Base-by-base conservation (phyloP, 2,329 filamentous ascomycete genomes). In the Aspergillus melleus region DNA sequence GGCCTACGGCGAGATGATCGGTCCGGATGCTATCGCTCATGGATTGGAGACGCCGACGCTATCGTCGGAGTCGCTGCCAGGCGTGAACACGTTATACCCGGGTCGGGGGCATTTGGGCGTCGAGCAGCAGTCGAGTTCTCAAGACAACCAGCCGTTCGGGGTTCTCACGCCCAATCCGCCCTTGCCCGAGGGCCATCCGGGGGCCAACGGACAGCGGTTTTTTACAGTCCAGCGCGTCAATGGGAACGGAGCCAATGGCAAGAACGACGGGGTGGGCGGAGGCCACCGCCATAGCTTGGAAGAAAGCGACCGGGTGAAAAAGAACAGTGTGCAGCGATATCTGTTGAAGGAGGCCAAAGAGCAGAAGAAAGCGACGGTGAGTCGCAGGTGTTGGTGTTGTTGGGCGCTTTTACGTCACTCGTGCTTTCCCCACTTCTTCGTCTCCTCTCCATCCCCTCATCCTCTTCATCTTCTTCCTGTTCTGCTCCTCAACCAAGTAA, bases 141-240 rank as follows among this genome's bases (percentile, higher is more conserved):
- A 49, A 29, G 55, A 61, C 24, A 62, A 55, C 19, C 70, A 74
- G 62, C 68, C 70, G 2, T 83, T 83, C 67, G 78, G 77, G 16
- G 71, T 82, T 49, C 68, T 82, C 19, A 71, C 78, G 32, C 73
- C 79, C 2, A 77, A 73, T 58, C 69, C 73, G 10, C 68, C 68
- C 19, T 61, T 82, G 22, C 77, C 79, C 1, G 68, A 75, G 42
- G 74, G 70, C 20, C 81, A 83, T 71, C 79, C 80, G 0, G 82
- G 83, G 1, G 75, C 77, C 2, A 76, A 75, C 36, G 81, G 82
- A 1, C 81, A 83, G 65, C 83, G 83, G 65, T 88, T 87, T 70
- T 92, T 90, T 78, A 91, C 89, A 0, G 88, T 92, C 51, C 89
- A 92, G 70, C 81, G 90, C 44, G 89, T 92, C 6, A 91, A 92